Conservation (phyloP, 768 basidiomycete species). For the Phlebiopsis gigantea region DNA sequence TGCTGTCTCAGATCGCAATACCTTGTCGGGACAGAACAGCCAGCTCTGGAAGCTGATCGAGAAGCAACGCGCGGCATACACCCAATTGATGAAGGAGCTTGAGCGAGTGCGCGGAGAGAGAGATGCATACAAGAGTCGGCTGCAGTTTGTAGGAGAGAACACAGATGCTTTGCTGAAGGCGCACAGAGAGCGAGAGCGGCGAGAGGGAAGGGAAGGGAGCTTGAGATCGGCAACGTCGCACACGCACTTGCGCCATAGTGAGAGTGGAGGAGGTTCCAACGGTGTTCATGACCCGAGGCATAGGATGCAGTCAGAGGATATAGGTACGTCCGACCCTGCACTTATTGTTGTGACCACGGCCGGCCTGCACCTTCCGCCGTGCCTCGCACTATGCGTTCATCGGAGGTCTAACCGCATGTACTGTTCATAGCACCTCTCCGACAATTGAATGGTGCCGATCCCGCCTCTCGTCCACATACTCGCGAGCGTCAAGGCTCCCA, state of each 20-base stretch:
- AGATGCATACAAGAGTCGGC: constrained; percentile 47
- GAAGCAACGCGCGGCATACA: constrained; percentile 82
- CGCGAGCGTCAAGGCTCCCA: constrained; percentile 22
- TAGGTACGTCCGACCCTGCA: constrained; percentile 23
- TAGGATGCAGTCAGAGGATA: constrained; percentile 28
- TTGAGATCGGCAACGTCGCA: constrained; percentile 26
- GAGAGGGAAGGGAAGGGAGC: constrained; percentile 23
- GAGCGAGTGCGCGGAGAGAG: constrained; percentile 81
- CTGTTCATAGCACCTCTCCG: constrained; percentile 3
- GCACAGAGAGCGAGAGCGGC: constrained; percentile 25
- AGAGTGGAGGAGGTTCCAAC: constrained; percentile 13
- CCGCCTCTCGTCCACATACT: constrained; percentile 8
- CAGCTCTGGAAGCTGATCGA: constrained; percentile 96
- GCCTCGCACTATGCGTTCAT: background rate
- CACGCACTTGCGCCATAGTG: constrained; percentile 23
- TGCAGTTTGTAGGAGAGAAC: constrained; percentile 37
- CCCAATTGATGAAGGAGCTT: constrained; percentile 75
- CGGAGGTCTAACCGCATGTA: constrained; percentile 11
- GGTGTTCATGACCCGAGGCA: constrained; percentile 23
- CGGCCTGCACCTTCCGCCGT: background rate
- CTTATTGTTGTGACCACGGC: background rate
- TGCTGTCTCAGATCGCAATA: constrained; percentile 75
- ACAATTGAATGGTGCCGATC: background rate
- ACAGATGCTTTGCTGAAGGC: constrained; percentile 33
- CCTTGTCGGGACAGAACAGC: constrained; percentile 74